phyloP scores from a whole-genome alignment of 1,284 basidiomycete genomes.

The Tetrapyrgos nigripes region DNA sequence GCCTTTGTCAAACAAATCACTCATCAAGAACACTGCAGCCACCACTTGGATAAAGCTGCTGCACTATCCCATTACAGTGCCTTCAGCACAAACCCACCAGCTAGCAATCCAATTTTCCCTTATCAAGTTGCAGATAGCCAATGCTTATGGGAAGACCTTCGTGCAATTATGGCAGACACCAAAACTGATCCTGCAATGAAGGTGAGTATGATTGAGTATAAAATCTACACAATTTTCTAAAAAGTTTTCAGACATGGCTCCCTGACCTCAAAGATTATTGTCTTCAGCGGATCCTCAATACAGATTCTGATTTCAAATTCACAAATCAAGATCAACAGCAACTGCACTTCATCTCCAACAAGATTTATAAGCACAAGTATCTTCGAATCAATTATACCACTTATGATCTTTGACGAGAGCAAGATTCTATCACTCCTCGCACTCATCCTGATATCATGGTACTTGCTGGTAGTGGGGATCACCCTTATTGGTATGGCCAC shows the following conservation, averaged over 20 bases:
- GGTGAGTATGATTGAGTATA: neutral
- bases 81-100: conserved; percentile 22
- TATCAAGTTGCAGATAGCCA: conserved; percentile 22
- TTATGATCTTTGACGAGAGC: conserved; percentile 29
- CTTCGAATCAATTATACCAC: conserved; percentile 33
- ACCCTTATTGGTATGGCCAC: neutral
- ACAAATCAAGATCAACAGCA: conserved; percentile 27
- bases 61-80: conserved; percentile 10
- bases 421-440: conserved; percentile 24
- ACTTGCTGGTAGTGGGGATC: neutral
- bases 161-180: neutral
- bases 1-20: conserved; percentile 26
- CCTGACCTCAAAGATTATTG: conserved; percentile 36
- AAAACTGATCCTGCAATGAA: neutral
- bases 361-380: conserved; percentile 23
- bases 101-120: conserved; percentile 10
- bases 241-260: conserved; percentile 35
- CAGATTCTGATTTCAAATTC: conserved; percentile 34
- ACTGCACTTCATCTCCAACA: conserved; percentile 18
- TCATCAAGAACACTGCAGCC: neutral
- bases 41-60: neutral
- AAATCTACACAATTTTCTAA: neutral
- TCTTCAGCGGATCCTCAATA: conserved; percentile 25
- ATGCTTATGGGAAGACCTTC: neutral
- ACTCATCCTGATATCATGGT: neutral